A percentile compares a stretch with the other conserved stretches of the same genome.
phyloP scores from a whole-genome alignment of 139 green algal species.

The Tetraselmis striata region DNA sequence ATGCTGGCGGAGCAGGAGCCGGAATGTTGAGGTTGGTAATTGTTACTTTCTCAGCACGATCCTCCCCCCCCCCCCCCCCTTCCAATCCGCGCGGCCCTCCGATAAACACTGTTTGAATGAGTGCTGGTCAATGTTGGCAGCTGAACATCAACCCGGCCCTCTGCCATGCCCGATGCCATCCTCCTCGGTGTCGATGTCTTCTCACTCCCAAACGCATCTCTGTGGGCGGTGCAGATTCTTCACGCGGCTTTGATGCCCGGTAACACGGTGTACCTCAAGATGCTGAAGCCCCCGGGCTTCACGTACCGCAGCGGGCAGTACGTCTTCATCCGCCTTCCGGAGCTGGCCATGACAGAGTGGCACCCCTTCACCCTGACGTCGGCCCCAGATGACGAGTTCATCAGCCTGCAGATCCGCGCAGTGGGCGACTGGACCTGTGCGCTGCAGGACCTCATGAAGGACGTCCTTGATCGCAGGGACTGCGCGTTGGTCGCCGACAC shows the following conservation, averaged over 20 bases:
- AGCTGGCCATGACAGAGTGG: slow-evolving; percentile 24
- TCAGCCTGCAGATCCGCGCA: slow-evolving; percentile 21
- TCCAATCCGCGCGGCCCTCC: too few species aligned
- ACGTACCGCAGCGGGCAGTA: slow-evolving; percentile 24
- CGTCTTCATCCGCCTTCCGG: slow-evolving; percentile 22
- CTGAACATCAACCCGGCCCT: too few species aligned
- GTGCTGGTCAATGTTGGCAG: too few species aligned
- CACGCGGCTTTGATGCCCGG: slow-evolving; percentile 7
- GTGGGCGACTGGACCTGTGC: slow-evolving; percentile 10
- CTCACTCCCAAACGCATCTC: too few species aligned
- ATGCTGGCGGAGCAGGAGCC: not conserved
- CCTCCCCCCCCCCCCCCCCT: too few species aligned
- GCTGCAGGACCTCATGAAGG: not conserved
- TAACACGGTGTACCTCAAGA: slow-evolving; percentile 10
- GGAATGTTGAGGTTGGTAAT: too few species aligned
- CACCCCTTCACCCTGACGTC: slow-evolving; percentile 32
- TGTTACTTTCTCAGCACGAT: too few species aligned
- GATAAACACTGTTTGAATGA: too few species aligned
- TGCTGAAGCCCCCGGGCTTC: slow-evolving; percentile 16
- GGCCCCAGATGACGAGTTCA: slow-evolving; percentile 16
- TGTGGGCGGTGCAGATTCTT: slow-evolving; percentile 4
- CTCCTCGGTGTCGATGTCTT: too few species aligned
- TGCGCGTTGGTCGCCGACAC: not conserved
- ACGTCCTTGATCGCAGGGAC: not conserved
- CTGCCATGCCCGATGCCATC: too few species aligned